Percentiles rank a stretch among this genome's conserved stretches.
Conservation (phyloP, 805 yeast species). For the Saturnispora gosingensis region DNA sequence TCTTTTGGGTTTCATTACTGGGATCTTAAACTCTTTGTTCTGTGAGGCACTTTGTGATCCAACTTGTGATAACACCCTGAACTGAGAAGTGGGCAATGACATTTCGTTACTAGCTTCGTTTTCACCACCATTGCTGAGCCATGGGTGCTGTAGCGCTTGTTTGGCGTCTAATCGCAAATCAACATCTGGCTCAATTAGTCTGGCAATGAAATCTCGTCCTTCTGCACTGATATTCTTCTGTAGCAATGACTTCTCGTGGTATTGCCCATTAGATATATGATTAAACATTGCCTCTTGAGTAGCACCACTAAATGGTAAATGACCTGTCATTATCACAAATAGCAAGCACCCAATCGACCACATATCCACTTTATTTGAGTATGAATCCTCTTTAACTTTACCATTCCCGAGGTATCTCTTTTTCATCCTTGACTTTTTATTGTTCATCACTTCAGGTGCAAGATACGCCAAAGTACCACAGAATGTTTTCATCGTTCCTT, state of each 20-base stretch:
- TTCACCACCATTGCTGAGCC: slow-evolving; percentile 44
- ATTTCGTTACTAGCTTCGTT: slow-evolving; percentile 50
- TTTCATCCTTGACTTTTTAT: slow-evolving; percentile 27
- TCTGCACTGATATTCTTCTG: slow-evolving; percentile 50
- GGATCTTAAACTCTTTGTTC: not conserved
- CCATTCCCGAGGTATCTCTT: slow-evolving; percentile 28
- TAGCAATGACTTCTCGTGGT: slow-evolving; percentile 65
- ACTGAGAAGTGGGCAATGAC: slow-evolving; percentile 49
- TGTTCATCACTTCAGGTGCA: slow-evolving; percentile 84
- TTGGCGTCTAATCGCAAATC: slow-evolving; percentile 60
- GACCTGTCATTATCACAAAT: slow-evolving; percentile 86
- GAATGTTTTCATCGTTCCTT: slow-evolving; percentile 86
- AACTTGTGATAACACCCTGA: slow-evolving; percentile 15
- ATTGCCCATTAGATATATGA: slow-evolving; percentile 69
- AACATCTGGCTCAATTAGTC: slow-evolving; percentile 72
- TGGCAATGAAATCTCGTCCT: slow-evolving; percentile 64
- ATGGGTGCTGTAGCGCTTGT: slow-evolving; percentile 68
- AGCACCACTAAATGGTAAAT: slow-evolving; percentile 87
- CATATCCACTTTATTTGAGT: slow-evolving; percentile 87
- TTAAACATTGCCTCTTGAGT: slow-evolving; percentile 80
- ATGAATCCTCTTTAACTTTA: slow-evolving; percentile 31
- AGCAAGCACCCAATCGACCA: slow-evolving; percentile 96
- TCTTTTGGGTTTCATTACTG: not conserved
- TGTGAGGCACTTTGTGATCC: not conserved
- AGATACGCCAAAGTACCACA: slow-evolving; percentile 96